Conservation (phyloP, 768 basidiomycete genomes). For the Albatrellus ellisii region DNA sequence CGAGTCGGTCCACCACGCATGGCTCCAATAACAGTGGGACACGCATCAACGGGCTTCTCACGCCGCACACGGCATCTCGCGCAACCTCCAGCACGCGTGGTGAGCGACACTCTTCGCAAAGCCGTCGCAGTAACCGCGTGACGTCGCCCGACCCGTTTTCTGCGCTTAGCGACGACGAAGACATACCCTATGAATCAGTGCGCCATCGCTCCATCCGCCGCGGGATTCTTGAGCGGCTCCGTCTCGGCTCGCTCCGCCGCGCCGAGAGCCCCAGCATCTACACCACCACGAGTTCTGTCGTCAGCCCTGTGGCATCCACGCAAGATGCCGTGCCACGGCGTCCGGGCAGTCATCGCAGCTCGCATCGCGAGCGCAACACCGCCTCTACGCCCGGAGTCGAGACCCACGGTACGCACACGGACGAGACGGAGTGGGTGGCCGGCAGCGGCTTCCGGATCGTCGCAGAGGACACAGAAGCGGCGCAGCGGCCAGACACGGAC, state of each 20-base stretch:
- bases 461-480: conserved; percentile 22
- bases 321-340: not conserved
- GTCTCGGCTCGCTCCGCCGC: conserved; percentile 18
- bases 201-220: conserved; percentile 40
- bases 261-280: conserved; percentile 5
- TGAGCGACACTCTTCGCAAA: too few relatives aligned
- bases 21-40: not conserved
- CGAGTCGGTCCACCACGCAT: not conserved
- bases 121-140: not conserved
- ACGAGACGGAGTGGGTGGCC: conserved; percentile 6
- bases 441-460: conserved; percentile 32
- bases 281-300: too few relatives aligned
- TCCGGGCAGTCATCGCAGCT: too few relatives aligned
- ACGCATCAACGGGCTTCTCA: not conserved
- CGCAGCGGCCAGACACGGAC: not conserved
- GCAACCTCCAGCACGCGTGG: not conserved
- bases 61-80: not conserved
- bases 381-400: not conserved
- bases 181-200: conserved; percentile 29
- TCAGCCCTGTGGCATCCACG: too few relatives aligned
- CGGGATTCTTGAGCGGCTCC: conserved; percentile 30
- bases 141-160: conserved; percentile 9
- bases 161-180: conserved; percentile 14
- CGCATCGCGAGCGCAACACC: not conserved
- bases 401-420: not conserved